These are phyloP conservation scores for Rhizoclosmatium sp. DNA, from an alignment of 192 early-diverging fungal genomes.

Conservation along the genomic window DNA sequence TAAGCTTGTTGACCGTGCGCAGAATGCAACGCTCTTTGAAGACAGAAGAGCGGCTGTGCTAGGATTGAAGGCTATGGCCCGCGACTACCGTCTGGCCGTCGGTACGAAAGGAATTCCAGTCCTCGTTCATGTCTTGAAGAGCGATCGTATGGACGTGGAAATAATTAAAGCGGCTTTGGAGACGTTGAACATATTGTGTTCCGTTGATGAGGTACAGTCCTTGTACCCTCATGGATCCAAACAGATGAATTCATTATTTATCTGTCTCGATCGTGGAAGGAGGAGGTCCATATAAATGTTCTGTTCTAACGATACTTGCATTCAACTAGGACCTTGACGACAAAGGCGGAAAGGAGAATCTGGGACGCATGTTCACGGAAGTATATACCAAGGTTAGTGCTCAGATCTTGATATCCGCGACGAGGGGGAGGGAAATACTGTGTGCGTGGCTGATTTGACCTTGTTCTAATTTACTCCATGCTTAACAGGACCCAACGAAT, in stretches of 20 bases:
- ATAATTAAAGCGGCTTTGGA: conserved; percentile 87
- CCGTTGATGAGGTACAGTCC: conserved; percentile 19
- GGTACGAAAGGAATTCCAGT: conserved; percentile 79
- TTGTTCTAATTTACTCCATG: too few relatives aligned
- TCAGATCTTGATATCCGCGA: neutral
- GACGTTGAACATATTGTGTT: conserved; percentile 82
- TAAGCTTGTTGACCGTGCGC: conserved; percentile 82
- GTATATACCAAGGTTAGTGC: conserved; percentile 52
- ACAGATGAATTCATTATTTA: too few relatives aligned
- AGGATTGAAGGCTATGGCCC: conserved; percentile 82
- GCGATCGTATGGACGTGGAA: conserved; percentile 86
- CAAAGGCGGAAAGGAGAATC: conserved; percentile 33
- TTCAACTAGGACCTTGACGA: conserved; percentile 28
- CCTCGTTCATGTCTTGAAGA: conserved; percentile 77
- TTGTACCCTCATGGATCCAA: too few relatives aligned
- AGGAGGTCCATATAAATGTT: too few relatives aligned
- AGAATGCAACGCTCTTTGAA: conserved; percentile 85
- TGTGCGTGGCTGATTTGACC: too few relatives aligned
- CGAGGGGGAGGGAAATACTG: neutral
- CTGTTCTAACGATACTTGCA: neutral
- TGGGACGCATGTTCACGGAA: conserved; percentile 54
- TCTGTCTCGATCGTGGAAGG: neutral
- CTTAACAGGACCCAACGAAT: conserved; percentile 58
- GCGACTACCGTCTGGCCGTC: conserved; percentile 85
- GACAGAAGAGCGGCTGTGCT: conserved; percentile 89